Evolutionary conservation across 139 green algal species (phyloP), one percentile per base, ranked within the genome.

Genomic region (Chlamydomonas sp.): DNA sequence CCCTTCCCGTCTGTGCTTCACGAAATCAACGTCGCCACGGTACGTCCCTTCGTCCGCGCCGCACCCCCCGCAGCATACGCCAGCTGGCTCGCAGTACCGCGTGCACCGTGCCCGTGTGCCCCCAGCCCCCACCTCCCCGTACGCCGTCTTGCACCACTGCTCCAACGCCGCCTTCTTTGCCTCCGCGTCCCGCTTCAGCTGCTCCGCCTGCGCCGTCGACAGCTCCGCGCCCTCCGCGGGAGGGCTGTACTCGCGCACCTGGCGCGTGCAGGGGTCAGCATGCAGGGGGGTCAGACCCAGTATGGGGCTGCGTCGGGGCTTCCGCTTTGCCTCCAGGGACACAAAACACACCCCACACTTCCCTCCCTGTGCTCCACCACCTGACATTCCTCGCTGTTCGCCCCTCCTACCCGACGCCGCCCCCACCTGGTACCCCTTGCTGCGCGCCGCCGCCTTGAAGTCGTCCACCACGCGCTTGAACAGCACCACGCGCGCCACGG

Each of bases 381-480:
- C 31, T 49, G 31, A 49, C 31, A 49, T 5, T 73, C 12, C 67
- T 4, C 67, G 20, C 8, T 73, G 8, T 31, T 15, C 12, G 10
- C 10, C 67, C 7, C 67, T 73, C 12, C 69, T 75, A 18, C 31
- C 64, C 12, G 64, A 69, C 64, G 49, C 57, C 1, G 18, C 31
- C 2, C 84, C 77, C n/a, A 96, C 98, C 94, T 99, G 97, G 90
- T 97, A 99, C 14, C 96, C 95, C 60, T 96, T 96, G 17, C 91
- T 79, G 8, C 98, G 92, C 0, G 95, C 96, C 49, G 93, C 91
- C n/a, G 89, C 88, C 88, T 98, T 99, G 94, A 99, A 99, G 78
- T 96, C 95, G 90, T 99, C 98, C 6, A 95, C 91, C 12, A 98
- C 93, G 18, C 96, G 93, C 66, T 91, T 91, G 90, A 99, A 99